Base-by-base conservation (phyloP, 1,139 yeast genomes). In the Magnusiomyces magnusii region DNA sequence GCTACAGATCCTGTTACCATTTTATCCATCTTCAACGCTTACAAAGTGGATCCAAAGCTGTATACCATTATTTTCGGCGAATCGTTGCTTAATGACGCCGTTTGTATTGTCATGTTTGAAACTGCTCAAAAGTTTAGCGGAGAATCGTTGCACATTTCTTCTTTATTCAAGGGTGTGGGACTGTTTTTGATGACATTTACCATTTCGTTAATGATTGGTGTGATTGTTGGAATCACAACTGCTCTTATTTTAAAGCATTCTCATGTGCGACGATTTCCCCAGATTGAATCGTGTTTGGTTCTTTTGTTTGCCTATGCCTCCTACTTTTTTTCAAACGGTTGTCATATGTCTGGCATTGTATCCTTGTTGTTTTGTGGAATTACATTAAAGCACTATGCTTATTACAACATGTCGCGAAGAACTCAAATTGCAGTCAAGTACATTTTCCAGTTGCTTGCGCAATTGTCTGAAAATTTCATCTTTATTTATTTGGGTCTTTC, bases 1-100 rank as follows among this genome's bases (percentile, higher is more conserved):
- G 99, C 99, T 25, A 95, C 99, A 0, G 99, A 95, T 71, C 99
- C 99, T 0, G 98, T 95, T 42, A 95, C 99, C 0, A 93, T 95
- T 69, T 76, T 95, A 66, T 91, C 98, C 17, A 95, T 95, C 62
- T 95, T 95, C 78, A 93, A 93, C 69, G 95, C 98, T 19, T 93
- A 95, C 75, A 91, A 92, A 72, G 99, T 95, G 41, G 99, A 95
- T 71, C 99, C 99, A 13, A 93, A 93, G 73, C 78, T 95, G 55
- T 95, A 95, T 75, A 93, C 99, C 25, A 91, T 95, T 64, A 93
- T 95, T 61, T 93, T 95, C 72, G 99, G 99, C 53, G 99, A 95
- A 73, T 88, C 97, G 3, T 77, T 95, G 64, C 77, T 95, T 60
- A 95, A 95, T 71, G 99, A 95, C 75, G 99, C 99, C 51, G 95